Evolutionary conservation across 2,329 filamentous ascomycete species (phyloP), one percentile per base, ranked within the genome.

Genomic region (Pyrenophora tritici-repentis): DNA sequence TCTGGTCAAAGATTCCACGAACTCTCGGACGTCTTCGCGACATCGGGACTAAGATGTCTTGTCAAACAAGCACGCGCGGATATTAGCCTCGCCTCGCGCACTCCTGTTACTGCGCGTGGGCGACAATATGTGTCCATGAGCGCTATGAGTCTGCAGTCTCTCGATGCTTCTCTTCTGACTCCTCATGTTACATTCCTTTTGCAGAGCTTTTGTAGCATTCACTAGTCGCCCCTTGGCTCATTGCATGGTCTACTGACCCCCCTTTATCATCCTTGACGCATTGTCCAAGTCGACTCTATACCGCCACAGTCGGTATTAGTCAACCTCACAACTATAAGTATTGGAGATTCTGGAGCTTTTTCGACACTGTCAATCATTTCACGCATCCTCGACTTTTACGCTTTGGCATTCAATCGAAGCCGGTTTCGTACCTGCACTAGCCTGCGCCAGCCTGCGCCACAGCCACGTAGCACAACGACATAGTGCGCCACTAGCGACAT

Each of bases 171-270:
- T 36, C 34, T 56, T 55, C 53, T 53, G 47, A 31, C 51, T 37
- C 42, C 29, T 49, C 50, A 52, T 62, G 65, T 66, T 62, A 63
- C 66, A 63, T 66, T 60, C 54, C 59, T 55, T 65, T 48, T 41
- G 40, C 18, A 46, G 55, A 51, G 36, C 24, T 50, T 48, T 58
- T 48, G 63, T 66, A 64, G 59, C 66, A 68, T 70, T 56, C 50
- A 47, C 42, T 50, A 42, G 52, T 49, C 41, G 33, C 51, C 50
- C 48, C 41, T 52, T 55, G 37, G 38, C 14, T 46, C 32, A 39
- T 55, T 52, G 42, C 48, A 42, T 53, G 56, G 50, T 48, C 47
- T 32, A 43, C 33, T 41, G 47, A 49, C 43, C 38, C 38, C 49
- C 40, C 51, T 33, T 39, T 40, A 31, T 52, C 29, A 22, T 39